Percentiles rank a stretch among this genome's conserved stretches.
These are phyloP conservation scores for Chloranthus sessilifolius DNA, from an alignment of 164 flowering plant genomes.

Conservation along the genomic window DNA sequence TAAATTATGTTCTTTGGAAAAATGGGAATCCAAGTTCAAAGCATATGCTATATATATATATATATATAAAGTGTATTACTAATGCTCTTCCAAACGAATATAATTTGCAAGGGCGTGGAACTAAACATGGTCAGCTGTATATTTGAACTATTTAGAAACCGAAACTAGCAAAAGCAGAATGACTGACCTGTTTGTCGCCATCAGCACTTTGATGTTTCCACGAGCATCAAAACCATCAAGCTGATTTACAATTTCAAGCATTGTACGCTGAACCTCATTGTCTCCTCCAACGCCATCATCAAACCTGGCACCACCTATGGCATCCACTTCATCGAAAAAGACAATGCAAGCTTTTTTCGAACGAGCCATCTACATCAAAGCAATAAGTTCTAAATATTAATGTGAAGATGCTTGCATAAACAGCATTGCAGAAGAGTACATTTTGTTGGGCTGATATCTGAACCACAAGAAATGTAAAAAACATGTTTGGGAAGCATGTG, in stretches of 20 bases:
- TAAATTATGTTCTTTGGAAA: no score
- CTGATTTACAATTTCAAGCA: slow-evolving; percentile 99
- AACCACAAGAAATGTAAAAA: neutral
- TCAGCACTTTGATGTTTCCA: slow-evolving; percentile 90
- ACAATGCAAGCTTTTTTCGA: slow-evolving; percentile 96
- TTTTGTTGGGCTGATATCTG: neutral
- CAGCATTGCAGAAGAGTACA: neutral
- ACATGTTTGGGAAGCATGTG: neutral
- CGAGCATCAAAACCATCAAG: slow-evolving; percentile 99
- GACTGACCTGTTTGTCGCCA: slow-evolving; percentile 96
- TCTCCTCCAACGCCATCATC: slow-evolving; percentile 98
- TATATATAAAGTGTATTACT: no score
- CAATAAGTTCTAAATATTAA: neutral
- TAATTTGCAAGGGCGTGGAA: no score
- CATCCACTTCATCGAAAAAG: slow-evolving; percentile 98
- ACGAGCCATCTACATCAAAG: slow-evolving; percentile 83
- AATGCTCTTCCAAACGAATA: no score
- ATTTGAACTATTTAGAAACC: neutral
- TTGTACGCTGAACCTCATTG: slow-evolving; percentile 95
- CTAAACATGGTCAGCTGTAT: no score
- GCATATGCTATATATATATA: no score
- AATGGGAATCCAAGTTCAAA: no score
- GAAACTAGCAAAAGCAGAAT: no score
- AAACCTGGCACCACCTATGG: slow-evolving; percentile 97
- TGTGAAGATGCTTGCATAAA: no score